A percentile compares a stretch with the other conserved stretches of the same genome.
These are phyloP conservation scores for Arabis hirsuta DNA, from an alignment of 345 rosid species.

Conservation along the genomic window DNA sequence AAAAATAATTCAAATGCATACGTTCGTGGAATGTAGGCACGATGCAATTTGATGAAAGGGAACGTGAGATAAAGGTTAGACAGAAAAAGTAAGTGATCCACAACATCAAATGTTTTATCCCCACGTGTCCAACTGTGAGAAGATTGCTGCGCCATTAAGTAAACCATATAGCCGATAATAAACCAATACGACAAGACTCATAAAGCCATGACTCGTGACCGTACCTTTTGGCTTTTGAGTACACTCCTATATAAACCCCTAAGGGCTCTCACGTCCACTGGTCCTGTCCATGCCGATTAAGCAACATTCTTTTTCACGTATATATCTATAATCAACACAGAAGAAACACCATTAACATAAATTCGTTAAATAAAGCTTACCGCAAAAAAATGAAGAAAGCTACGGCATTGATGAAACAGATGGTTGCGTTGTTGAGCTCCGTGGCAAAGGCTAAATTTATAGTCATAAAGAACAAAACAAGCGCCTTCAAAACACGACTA, in stretches of 20 bases:
- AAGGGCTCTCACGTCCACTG: conserved; percentile 25
- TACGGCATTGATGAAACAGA: conserved; percentile 58
- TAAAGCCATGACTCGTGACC: conserved; percentile 30
- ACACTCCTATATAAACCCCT: conserved; percentile 32
- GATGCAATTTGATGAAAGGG: conserved; percentile 33
- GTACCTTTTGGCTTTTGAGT: conserved; percentile 28
- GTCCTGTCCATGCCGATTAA: conserved; percentile 37
- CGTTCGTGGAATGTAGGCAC: conserved; percentile 33
- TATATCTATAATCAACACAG: conserved; percentile 1
- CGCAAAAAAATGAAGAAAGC: conserved; percentile 65
- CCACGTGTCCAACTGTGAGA: conserved; percentile 36
- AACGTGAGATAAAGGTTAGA: conserved; percentile 41
- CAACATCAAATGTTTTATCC: conserved; percentile 20
- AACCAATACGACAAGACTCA: conserved; percentile 26
- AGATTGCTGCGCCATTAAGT: conserved; percentile 44
- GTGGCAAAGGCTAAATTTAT: conserved; percentile 58
- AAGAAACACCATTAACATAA: background rate
- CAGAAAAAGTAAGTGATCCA: conserved; percentile 34
- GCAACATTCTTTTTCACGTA: conserved; percentile 15
- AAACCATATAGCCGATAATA: conserved; percentile 28
- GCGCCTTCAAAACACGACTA: conserved; percentile 55
- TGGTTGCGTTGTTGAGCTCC: conserved; percentile 52
- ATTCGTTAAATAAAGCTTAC: background rate
- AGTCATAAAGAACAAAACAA: conserved; percentile 65
- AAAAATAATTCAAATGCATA: conserved; percentile 18